phyloP scores from a whole-genome alignment of 2,329 filamentous ascomycete species.

The Trichophyton verrucosum region DNA sequence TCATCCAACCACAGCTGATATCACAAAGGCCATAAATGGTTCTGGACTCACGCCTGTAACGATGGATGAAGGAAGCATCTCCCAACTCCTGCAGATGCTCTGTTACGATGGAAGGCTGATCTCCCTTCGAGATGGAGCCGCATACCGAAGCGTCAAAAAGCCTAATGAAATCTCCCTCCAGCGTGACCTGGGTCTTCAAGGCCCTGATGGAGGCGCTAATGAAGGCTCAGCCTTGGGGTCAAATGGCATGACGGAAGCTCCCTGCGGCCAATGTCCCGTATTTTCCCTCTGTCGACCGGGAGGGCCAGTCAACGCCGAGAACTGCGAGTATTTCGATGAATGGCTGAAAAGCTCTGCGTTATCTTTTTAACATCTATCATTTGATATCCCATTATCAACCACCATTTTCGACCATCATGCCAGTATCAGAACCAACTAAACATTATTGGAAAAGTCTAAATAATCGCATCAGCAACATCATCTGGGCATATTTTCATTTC shows the following conservation, averaged over 20 bases:
- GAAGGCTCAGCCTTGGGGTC: conserved; percentile 33
- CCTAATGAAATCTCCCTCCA: conserved; percentile 25
- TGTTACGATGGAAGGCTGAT: conserved; percentile 80
- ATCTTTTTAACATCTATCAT: conserved; percentile 20
- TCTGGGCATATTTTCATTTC: neutral
- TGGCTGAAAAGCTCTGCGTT: conserved; percentile 50
- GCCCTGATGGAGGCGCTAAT: conserved; percentile 18
- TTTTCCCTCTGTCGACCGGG: conserved; percentile 86
- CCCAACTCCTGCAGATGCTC: conserved; percentile 76
- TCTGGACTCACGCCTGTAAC: conserved; percentile 61
- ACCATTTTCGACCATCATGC: neutral
- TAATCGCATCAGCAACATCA: neutral
- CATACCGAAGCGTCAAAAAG: conserved; percentile 38
- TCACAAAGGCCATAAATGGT: conserved; percentile 61
- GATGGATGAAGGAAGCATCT: conserved; percentile 58
- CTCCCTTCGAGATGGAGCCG: conserved; percentile 36
- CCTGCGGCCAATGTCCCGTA: conserved; percentile 84
- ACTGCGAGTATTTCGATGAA: conserved; percentile 79
- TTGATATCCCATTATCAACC: neutral
- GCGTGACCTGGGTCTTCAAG: conserved; percentile 24
- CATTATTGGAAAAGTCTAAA: neutral
- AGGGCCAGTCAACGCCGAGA: conserved; percentile 77
- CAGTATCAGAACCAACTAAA: neutral
- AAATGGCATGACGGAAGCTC: conserved; percentile 76
- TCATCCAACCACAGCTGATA: conserved; percentile 69